phyloP scores from a whole-genome alignment of 768 basidiomycete species.

The Boletus speciosus region DNA sequence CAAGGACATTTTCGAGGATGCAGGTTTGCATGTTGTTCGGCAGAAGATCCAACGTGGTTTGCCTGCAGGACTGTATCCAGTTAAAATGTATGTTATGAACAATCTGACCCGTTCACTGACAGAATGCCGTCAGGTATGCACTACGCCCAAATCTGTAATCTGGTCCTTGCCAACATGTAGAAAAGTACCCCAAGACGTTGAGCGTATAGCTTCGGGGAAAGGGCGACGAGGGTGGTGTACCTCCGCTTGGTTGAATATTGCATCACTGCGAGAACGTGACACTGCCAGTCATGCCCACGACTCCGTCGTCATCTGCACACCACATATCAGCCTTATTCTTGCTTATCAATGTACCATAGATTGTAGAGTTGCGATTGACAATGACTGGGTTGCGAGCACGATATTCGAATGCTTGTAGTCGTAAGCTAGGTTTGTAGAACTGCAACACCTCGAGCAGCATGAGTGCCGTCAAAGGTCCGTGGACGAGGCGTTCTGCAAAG shows the following conservation, averaged over 20 bases:
- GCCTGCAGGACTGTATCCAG: conserved; percentile 73
- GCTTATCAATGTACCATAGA: conserved; percentile 43
- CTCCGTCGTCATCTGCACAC: conserved; percentile 55
- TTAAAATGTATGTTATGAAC: conserved; percentile 67
- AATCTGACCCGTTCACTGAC: conserved; percentile 4
- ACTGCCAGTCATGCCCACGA: conserved; percentile 66
- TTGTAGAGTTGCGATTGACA: conserved; percentile 46
- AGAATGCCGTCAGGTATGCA: conserved; percentile 23
- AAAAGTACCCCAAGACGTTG: not conserved
- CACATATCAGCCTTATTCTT: conserved; percentile 46
- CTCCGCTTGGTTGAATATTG: not conserved
- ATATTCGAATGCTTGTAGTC: conserved; percentile 59
- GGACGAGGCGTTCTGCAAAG: conserved; percentile 69
- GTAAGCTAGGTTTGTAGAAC: conserved; percentile 45
- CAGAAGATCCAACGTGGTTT: conserved; percentile 83
- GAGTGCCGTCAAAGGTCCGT: conserved; percentile 77
- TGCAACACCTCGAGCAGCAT: conserved; percentile 66
- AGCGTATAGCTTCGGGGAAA: not conserved
- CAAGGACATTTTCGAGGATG: conserved; percentile 69
- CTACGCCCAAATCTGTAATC: conserved; percentile 13
- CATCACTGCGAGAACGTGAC: conserved; percentile 30
- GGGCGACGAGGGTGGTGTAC: not conserved
- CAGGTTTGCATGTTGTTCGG: conserved; percentile 66
- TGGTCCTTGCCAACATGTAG: not conserved
- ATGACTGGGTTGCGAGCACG: conserved; percentile 64